A percentile compares a stretch with the other conserved stretches of the same genome.
Conservation (phyloP, 768 basidiomycete genomes). For the Calocera cornea region DNA sequence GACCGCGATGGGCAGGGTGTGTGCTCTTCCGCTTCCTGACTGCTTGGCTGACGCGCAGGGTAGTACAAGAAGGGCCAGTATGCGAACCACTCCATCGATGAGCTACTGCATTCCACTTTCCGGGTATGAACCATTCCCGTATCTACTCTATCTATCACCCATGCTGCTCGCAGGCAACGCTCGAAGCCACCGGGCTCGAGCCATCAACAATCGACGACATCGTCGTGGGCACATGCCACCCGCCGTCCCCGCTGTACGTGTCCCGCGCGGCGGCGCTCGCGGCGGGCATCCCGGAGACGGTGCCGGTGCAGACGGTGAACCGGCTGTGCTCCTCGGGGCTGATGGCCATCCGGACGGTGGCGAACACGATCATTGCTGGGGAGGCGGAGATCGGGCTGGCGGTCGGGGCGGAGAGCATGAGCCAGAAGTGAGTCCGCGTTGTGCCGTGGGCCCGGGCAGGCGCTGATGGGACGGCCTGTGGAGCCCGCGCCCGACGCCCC, state of each 20-base stretch:
- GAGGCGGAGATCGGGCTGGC: constrained; percentile 83
- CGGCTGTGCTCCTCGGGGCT: constrained; percentile 88
- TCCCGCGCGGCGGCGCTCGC: constrained; percentile 78
- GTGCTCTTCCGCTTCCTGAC: constrained; percentile 6
- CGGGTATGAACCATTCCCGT: constrained; percentile 35
- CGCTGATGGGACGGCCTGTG: constrained; percentile 19
- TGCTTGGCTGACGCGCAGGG: constrained; percentile 15
- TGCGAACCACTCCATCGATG: constrained; percentile 78
- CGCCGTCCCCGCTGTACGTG: constrained; percentile 65
- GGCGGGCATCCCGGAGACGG: constrained; percentile 74
- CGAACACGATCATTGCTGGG: constrained; percentile 69
- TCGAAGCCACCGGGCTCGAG: constrained; percentile 52
- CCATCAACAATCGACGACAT: constrained; percentile 67
- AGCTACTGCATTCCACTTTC: constrained; percentile 69
- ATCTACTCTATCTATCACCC: constrained; percentile 4
- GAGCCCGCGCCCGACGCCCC: constrained; percentile 64
- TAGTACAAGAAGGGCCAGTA: constrained; percentile 69
- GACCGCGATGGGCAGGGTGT: constrained; percentile 69
- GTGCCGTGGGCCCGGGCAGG: neutral
- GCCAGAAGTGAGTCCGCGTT: constrained; percentile 55
- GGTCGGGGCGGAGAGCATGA: constrained; percentile 72
- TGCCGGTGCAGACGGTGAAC: constrained; percentile 85
- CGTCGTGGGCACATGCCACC: constrained; percentile 74
- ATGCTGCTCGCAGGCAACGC: constrained; percentile 38
- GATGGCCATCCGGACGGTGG: constrained; percentile 81